A percentile compares a stretch with the other conserved stretches of the same genome.
These are phyloP conservation scores for Porphyridium purpureum DNA, from an alignment of 23 red algal species.

Conservation along the genomic window DNA sequence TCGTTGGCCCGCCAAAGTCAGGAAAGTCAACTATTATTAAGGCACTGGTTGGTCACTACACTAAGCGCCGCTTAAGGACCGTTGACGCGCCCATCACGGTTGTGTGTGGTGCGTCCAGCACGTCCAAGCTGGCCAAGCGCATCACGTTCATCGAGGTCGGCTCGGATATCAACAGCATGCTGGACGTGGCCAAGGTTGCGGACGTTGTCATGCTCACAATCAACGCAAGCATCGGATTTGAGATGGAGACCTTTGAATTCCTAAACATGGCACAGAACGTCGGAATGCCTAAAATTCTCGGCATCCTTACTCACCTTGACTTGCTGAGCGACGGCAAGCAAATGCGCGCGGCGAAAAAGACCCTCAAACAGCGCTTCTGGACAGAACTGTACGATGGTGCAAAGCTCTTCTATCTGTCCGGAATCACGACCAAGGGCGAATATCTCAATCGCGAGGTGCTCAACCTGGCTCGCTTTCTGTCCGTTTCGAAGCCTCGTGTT, in stretches of 20 bases:
- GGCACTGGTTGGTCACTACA: slow-evolving; percentile 75
- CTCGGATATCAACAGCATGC: slow-evolving; percentile 55
- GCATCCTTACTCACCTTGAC: slow-evolving; percentile 85
- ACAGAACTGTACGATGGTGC: slow-evolving; percentile 85
- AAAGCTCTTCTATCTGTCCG: slow-evolving; percentile 91
- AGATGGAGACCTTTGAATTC: slow-evolving; percentile 99
- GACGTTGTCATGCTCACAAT: slow-evolving; percentile 85
- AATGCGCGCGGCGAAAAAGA: slow-evolving; percentile 60
- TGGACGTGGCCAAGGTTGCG: slow-evolving; percentile 93
- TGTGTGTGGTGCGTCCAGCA: slow-evolving; percentile 38
- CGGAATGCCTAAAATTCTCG: slow-evolving; percentile 90
- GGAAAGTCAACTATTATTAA: slow-evolving; percentile 89
- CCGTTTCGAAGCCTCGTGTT: slow-evolving; percentile 60
- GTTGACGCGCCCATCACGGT: slow-evolving; percentile 79
- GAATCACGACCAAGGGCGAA: slow-evolving; percentile 52
- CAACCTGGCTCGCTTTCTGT: slow-evolving; percentile 94
- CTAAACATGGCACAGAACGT: slow-evolving; percentile 71
- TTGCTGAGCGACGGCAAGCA: slow-evolving; percentile 64
- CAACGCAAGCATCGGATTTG: slow-evolving; percentile 76
- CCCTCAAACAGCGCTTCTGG: slow-evolving; percentile 76
- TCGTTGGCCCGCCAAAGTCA: slow-evolving; percentile 58
- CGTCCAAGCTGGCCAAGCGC: too few relatives aligned
- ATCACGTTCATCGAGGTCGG: slow-evolving; percentile 83
- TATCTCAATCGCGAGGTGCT: slow-evolving; percentile 87
- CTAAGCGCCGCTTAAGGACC: slow-evolving; percentile 25